These are phyloP conservation scores for Rhodotorula babjevae DNA, from an alignment of 768 basidiomycete species.

Conservation along the genomic window DNA sequence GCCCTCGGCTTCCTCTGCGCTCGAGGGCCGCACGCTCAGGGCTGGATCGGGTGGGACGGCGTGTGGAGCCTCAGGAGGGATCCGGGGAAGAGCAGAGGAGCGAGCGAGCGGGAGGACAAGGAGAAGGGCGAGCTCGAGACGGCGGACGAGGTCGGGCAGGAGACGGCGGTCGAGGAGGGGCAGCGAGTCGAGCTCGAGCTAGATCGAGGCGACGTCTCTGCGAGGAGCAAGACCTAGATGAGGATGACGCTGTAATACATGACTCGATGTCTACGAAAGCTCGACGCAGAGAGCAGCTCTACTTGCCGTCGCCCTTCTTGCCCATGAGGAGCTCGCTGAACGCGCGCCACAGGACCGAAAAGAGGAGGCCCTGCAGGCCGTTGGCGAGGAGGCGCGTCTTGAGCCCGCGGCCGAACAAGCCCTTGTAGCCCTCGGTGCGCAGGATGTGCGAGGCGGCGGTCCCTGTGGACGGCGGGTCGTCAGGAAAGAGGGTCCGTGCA, in stretches of 20 bases:
- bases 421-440: conserved; percentile 65
- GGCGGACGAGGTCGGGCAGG: not conserved
- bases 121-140: not conserved
- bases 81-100: too few species aligned
- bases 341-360: conserved; percentile 82
- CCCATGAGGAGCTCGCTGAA: conserved; percentile 59
- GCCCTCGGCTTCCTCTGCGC: conserved; percentile 8
- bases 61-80: conserved; percentile 12
- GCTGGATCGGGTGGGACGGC: conserved; percentile 28
- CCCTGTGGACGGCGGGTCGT: conserved; percentile 18
- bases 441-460: conserved; percentile 74
- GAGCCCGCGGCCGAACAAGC: conserved; percentile 81
- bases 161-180: not conserved
- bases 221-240: not conserved
- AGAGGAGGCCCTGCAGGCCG: conserved; percentile 85
- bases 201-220: not conserved
- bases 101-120: not conserved
- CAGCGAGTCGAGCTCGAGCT: not conserved
- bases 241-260: not conserved
- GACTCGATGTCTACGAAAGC: not conserved
- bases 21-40: conserved; percentile 1
- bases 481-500: too few species aligned
- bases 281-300: not conserved
- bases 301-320: not conserved
- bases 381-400: conserved; percentile 86